A percentile compares a stretch with the other conserved stretches of the same genome.
phyloP scores from a whole-genome alignment of 2,329 filamentous ascomycete species.

The Alternaria solani region DNA sequence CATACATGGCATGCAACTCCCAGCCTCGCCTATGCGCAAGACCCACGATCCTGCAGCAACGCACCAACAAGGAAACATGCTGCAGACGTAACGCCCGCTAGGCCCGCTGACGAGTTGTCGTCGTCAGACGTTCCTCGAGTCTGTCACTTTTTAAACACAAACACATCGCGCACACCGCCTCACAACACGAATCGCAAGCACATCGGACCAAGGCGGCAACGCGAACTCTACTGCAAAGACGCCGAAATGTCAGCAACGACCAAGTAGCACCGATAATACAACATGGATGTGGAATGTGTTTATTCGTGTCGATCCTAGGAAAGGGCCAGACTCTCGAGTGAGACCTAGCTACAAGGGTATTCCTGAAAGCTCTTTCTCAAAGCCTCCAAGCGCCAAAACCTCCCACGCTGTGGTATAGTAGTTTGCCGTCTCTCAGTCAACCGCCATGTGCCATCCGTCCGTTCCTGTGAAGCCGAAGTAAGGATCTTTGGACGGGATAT shows the following conservation, averaged over 20 bases:
- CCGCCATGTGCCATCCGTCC: background rate
- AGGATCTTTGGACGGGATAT: background rate
- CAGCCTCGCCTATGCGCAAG: conserved; percentile 15
- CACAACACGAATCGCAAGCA: conserved; percentile 3
- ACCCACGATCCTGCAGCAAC: conserved; percentile 4
- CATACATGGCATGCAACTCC: conserved; percentile 13
- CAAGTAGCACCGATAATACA: background rate
- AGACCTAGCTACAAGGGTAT: background rate
- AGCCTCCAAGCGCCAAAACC: background rate
- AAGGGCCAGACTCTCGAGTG: background rate
- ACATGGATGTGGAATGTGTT: background rate
- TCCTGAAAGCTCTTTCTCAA: background rate
- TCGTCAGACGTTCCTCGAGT: background rate
- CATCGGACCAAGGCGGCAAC: background rate
- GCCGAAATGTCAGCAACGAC: background rate
- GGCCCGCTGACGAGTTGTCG: background rate
- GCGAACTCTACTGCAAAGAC: background rate
- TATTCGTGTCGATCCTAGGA: conserved; percentile 1
- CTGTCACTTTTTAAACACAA: background rate
- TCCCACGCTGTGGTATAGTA: conserved; percentile 1
- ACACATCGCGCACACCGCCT: conserved; percentile 6
- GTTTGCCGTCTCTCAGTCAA: background rate
- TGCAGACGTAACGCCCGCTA: background rate
- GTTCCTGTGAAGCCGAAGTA: background rate
- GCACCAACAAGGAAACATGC: conserved; percentile 3